Evolutionary conservation across 1,139 yeast species (phyloP).

Genomic region (Pichia sp.): DNA sequence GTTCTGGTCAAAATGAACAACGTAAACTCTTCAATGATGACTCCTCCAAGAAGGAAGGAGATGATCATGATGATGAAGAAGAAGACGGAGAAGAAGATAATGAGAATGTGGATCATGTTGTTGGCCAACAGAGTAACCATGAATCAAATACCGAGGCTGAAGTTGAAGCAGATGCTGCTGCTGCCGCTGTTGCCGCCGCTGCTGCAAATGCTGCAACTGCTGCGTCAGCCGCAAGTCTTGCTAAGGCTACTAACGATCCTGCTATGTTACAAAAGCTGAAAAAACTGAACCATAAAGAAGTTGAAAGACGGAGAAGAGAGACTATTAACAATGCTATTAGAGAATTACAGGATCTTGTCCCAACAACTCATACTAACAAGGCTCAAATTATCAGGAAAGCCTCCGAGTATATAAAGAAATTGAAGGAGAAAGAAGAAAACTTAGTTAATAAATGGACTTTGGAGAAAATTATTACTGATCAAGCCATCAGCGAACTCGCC

Average conservation of each 20-base stretch:
- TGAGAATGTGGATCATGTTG: no score
- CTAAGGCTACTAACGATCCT: slow-evolving; percentile 48
- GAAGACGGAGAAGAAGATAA: background rate
- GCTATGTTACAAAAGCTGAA: slow-evolving; percentile 87
- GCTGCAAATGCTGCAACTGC: background rate
- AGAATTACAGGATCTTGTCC: slow-evolving; percentile 73
- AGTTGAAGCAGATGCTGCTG: background rate
- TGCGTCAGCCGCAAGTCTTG: slow-evolving; percentile 1
- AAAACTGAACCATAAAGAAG: slow-evolving; percentile 92
- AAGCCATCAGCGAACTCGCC: slow-evolving; percentile 74
- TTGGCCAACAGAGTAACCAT: background rate
- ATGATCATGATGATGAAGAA: background rate
- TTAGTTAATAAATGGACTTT: slow-evolving; percentile 91
- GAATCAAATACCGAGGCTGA: slow-evolving; percentile 1
- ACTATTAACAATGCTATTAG: slow-evolving; percentile 84
- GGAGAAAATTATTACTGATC: slow-evolving; percentile 86
- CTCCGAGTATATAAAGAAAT: slow-evolving; percentile 79
- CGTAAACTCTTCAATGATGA: background rate
- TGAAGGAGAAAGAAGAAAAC: slow-evolving; percentile 81
- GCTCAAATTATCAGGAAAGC: slow-evolving; percentile 84
- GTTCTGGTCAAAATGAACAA: background rate
- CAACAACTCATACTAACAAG: slow-evolving; percentile 86
- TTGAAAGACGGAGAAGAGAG: slow-evolving; percentile 92
- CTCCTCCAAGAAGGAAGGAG: background rate
- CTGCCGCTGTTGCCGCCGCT: background rate